Conservation (phyloP, 768 basidiomycete species). For the Mycena galopus region DNA sequence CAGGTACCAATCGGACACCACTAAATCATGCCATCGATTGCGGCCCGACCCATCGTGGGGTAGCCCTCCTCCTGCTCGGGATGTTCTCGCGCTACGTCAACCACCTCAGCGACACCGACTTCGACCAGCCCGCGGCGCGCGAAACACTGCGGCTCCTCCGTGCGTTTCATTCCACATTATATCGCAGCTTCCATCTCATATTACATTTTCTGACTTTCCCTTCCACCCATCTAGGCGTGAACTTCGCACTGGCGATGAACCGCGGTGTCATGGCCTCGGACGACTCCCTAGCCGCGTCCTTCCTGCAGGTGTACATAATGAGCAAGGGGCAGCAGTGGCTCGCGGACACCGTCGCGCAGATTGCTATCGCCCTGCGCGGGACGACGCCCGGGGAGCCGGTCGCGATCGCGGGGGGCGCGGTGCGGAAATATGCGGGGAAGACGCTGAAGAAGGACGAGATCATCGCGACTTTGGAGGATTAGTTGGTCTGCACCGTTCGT, state of each 20-base stretch:
- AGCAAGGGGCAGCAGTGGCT: conserved; percentile 22
- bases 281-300: conserved; percentile 7
- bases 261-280: conserved; percentile 6
- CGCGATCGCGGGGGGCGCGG: neutral
- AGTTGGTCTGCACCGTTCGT: neutral
- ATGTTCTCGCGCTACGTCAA: conserved; percentile 26
- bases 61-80: conserved; percentile 16
- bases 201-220: neutral
- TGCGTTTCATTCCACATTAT: too few relatives aligned
- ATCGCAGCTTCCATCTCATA: neutral
- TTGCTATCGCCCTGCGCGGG: conserved; percentile 3
- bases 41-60: neutral
- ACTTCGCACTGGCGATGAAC: conserved; percentile 16
- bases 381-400: neutral
- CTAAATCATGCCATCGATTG: conserved; percentile 22
- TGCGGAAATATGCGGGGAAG: conserved; percentile 3
- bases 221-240: conserved; percentile 11
- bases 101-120: conserved; percentile 16
- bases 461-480: conserved; percentile 18
- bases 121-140: conserved; percentile 6
- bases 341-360: neutral
- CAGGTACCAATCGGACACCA: conserved; percentile 11
- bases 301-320: conserved; percentile 23
- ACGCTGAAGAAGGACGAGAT: conserved; percentile 19
- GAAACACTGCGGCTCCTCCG: conserved; percentile 15